Evolutionary conservation across 1,139 yeast genomes (phyloP).

Genomic region (Pichia terricola): DNA sequence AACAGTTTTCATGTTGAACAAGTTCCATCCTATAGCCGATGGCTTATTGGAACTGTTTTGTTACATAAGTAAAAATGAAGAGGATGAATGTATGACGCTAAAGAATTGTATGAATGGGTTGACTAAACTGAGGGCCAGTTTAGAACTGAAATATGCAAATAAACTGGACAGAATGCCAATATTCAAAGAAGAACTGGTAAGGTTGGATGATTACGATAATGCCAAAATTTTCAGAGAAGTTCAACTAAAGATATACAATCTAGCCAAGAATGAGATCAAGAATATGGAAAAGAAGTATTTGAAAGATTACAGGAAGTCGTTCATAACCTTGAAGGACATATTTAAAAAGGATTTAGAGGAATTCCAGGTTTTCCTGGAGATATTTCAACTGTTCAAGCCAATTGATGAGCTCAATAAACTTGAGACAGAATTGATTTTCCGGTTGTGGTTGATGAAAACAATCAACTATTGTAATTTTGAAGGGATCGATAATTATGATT

Average conservation of each 20-base stretch:
- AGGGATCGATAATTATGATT: constrained; percentile 7
- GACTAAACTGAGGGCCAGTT: constrained; percentile 43
- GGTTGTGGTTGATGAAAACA: constrained; percentile 51
- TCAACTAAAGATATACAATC: constrained; percentile 39
- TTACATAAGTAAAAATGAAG: constrained; percentile 33
- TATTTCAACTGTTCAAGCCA: constrained; percentile 37
- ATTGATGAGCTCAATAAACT: constrained; percentile 38
- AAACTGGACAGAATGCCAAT: constrained; percentile 13
- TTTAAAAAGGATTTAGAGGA: constrained; percentile 17
- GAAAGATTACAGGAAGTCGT: constrained; percentile 31
- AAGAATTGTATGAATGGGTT: constrained; percentile 49
- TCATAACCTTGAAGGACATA: constrained; percentile 39
- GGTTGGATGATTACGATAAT: constrained; percentile 17
- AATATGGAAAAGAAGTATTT: constrained; percentile 45
- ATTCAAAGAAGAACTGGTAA: constrained; percentile 2
- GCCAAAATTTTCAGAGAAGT: constrained; percentile 32
- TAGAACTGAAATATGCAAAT: constrained; percentile 41
- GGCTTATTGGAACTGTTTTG: constrained; percentile 42
- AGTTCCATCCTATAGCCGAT: constrained; percentile 37
- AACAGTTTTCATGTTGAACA: constrained; percentile 36
- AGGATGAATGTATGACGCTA: constrained; percentile 35
- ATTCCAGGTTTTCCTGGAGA: constrained; percentile 42
- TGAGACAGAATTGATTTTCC: constrained; percentile 40
- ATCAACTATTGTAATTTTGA: constrained; percentile 34
- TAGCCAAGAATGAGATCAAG: constrained; percentile 38